Percentiles rank a stretch among this genome's conserved stretches.
Conservation (phyloP, 768 basidiomycete genomes). For the Gautieria morchelliformis region DNA sequence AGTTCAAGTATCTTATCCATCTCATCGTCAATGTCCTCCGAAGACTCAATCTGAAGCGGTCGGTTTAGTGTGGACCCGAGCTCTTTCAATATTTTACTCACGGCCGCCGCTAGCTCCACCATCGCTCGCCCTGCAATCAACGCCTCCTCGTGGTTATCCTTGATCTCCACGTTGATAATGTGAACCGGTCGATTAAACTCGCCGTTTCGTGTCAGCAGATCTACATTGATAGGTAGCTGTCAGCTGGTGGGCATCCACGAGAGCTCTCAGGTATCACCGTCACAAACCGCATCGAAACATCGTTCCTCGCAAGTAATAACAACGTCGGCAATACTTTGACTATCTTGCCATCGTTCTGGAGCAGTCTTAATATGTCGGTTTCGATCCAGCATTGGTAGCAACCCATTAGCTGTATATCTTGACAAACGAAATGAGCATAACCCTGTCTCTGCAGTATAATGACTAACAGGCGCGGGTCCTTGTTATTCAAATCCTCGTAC, state of each 20-base stretch:
- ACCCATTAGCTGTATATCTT: constrained; percentile 89
- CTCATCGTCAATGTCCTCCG: constrained; percentile 82
- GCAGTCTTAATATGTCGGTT: constrained; percentile 87
- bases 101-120: constrained; percentile 81
- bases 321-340: constrained; percentile 78
- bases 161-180: constrained; percentile 95
- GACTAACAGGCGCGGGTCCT: constrained; percentile 78
- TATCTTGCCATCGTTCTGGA: constrained; percentile 97
- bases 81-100: constrained; percentile 31
- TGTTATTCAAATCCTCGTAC: constrained; percentile 77
- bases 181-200: constrained; percentile 93
- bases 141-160: constrained; percentile 98
- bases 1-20: constrained; percentile 77
- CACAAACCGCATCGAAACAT: constrained; percentile 97
- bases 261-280: constrained; percentile 48
- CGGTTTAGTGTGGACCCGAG: constrained; percentile 8
- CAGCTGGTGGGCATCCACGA: background rate
- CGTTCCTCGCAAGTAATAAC: constrained; percentile 99
- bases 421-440: constrained; percentile 3
- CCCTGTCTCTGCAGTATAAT: background rate
- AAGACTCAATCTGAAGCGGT: constrained; percentile 63
- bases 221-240: constrained; percentile 27
- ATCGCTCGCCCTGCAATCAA: constrained; percentile 93
- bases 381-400: constrained; percentile 92
- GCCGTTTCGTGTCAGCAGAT: constrained; percentile 78